These are phyloP conservation scores for Ulota crispa DNA, from an alignment of 225 moss, liverwort and hornwort genomes.

Conservation along the genomic window DNA sequence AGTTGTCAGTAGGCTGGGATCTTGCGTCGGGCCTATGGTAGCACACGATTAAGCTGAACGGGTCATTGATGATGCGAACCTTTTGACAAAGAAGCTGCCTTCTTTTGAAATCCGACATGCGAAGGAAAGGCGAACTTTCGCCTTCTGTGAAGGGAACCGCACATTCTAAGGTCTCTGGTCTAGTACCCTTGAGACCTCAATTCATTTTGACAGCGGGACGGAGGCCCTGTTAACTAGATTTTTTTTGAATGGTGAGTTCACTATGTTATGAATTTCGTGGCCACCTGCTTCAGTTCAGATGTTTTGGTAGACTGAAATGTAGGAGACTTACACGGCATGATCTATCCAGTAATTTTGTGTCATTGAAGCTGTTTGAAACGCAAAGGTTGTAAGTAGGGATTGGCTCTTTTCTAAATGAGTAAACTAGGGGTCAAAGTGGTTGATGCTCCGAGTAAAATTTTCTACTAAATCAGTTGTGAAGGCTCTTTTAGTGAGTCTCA, in stretches of 20 bases:
- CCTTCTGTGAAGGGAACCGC: slow-evolving; percentile 13
- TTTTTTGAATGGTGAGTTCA: slow-evolving; percentile 65
- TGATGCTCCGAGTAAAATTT: slow-evolving; percentile 3
- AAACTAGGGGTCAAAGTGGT: background rate
- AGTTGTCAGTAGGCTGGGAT: slow-evolving; percentile 30
- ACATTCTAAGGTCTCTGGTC: slow-evolving; percentile 9
- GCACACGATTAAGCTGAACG: slow-evolving; percentile 30
- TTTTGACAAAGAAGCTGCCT: slow-evolving; percentile 12
- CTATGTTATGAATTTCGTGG: slow-evolving; percentile 54
- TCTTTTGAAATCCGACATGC: slow-evolving; percentile 30
- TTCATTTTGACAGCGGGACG: slow-evolving; percentile 28
- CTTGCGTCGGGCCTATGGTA: slow-evolving; percentile 13
- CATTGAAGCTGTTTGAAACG: slow-evolving; percentile 51
- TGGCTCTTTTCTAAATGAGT: slow-evolving; percentile 14
- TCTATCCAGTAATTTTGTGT: slow-evolving; percentile 53
- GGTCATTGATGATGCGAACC: slow-evolving; percentile 30
- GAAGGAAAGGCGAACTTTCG: slow-evolving; percentile 15
- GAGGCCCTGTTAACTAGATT: slow-evolving; percentile 27
- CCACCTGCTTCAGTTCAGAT: slow-evolving; percentile 47
- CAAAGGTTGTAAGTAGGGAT: slow-evolving; percentile 54
- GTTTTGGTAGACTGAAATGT: slow-evolving; percentile 54
- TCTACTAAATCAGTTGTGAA: slow-evolving; percentile 13
- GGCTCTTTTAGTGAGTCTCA: background rate
- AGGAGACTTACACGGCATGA: slow-evolving; percentile 35
- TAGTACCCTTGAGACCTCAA: slow-evolving; percentile 22